Conservation (phyloP, 1,284 basidiomycete species). For the Peniophora sp. region DNA sequence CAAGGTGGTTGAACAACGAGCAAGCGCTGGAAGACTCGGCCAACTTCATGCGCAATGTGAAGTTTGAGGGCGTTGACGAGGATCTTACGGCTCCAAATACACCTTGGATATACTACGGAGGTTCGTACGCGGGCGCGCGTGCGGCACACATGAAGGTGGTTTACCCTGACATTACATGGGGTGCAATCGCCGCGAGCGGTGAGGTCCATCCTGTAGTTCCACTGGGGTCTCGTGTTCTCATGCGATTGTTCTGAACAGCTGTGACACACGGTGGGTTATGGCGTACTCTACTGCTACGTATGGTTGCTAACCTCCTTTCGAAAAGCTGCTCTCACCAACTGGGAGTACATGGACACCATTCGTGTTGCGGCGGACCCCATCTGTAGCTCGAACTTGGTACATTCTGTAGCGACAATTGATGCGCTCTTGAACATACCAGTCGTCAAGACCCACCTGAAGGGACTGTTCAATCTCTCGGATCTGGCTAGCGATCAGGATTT, state of each 20-base stretch:
- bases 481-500: slow-evolving; percentile 77
- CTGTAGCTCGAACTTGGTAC: slow-evolving; percentile 67
- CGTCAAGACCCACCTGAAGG: slow-evolving; percentile 48
- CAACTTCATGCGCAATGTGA: slow-evolving; percentile 79
- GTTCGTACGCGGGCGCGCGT: slow-evolving; percentile 89
- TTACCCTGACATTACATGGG: slow-evolving; percentile 85
- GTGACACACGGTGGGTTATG: slow-evolving; percentile 45
- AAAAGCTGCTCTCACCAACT: slow-evolving; percentile 55
- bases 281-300: too few species aligned
- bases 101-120: slow-evolving; percentile 95
- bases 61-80: slow-evolving; percentile 66
- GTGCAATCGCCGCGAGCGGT: slow-evolving; percentile 88
- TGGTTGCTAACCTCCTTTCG: too few species aligned
- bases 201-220: slow-evolving; percentile 10
- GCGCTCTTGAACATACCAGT: slow-evolving; percentile 40
- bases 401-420: slow-evolving; percentile 59
- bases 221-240: slow-evolving; percentile 5
- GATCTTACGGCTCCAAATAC: slow-evolving; percentile 61
- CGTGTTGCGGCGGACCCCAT: slow-evolving; percentile 63
- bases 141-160: slow-evolving; percentile 88
- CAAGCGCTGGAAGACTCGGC: slow-evolving; percentile 92
- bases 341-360: slow-evolving; percentile 88
- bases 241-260: slow-evolving; percentile 28
- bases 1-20: slow-evolving; percentile 79
- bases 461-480: slow-evolving; percentile 62